Conservation (phyloP, 331 rosid species). For the Quercus phellos region DNA sequence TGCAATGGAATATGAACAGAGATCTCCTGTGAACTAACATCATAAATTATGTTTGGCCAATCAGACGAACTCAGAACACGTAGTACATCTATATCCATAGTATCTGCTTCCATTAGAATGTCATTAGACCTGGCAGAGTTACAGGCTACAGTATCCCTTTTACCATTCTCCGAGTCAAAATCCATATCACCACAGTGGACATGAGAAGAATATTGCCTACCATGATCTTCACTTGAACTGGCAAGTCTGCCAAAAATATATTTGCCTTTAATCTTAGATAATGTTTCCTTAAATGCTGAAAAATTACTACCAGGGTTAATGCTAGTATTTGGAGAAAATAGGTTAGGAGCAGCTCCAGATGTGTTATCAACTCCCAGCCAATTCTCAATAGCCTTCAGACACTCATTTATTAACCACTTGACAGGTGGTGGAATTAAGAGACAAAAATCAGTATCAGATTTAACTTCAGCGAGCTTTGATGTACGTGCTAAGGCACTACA, state of each 20-base stretch:
- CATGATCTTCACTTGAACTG: slow-evolving; percentile 59
- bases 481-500: slow-evolving; percentile 37
- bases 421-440: slow-evolving; percentile 52
- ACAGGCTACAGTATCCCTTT: slow-evolving; percentile 22
- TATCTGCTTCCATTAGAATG: slow-evolving; percentile 56
- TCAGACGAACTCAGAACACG: slow-evolving; percentile 58
- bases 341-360: slow-evolving; percentile 37
- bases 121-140: slow-evolving; percentile 32
- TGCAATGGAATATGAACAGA: slow-evolving; percentile 87
- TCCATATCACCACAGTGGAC: slow-evolving; percentile 22
- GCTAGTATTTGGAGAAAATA: slow-evolving; percentile 35
- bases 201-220: slow-evolving; percentile 30
- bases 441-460: slow-evolving; percentile 33
- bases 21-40: slow-evolving; percentile 81
- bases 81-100: slow-evolving; percentile 48
- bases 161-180: slow-evolving; percentile 29
- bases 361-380: slow-evolving; percentile 63
- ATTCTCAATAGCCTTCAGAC: slow-evolving; percentile 77
- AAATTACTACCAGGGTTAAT: slow-evolving; percentile 45
- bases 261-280: slow-evolving; percentile 60
- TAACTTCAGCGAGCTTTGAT: slow-evolving; percentile 35
- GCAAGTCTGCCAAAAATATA: slow-evolving; percentile 54
- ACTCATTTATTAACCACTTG: slow-evolving; percentile 68
- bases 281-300: slow-evolving; percentile 55
- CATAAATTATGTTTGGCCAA: slow-evolving; percentile 83